Evolutionary conservation across 768 basidiomycete genomes (phyloP).

Genomic region (Pholiota microspora): DNA sequence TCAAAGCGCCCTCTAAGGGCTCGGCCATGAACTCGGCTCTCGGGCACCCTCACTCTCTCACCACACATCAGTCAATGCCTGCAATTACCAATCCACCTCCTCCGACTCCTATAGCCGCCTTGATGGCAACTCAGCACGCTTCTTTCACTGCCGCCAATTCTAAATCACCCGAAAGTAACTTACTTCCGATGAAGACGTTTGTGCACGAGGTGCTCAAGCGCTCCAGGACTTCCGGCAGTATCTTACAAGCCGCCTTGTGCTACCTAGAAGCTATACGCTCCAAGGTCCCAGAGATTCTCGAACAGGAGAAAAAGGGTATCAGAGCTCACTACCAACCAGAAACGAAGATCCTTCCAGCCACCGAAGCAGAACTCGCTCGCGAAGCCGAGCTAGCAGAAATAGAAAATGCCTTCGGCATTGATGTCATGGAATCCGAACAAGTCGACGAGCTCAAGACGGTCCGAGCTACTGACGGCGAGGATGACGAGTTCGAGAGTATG

Average conservation of each 20-base stretch:
- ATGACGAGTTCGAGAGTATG: slow-evolving; percentile 19
- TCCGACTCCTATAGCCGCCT: neutral
- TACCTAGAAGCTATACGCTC: slow-evolving; percentile 82
- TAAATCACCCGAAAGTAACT: slow-evolving; percentile 22
- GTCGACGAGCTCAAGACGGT: slow-evolving; percentile 41
- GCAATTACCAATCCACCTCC: neutral
- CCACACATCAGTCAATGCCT: slow-evolving; percentile 13
- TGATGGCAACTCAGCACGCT: neutral
- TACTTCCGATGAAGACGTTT: slow-evolving; percentile 69
- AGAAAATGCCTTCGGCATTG: slow-evolving; percentile 10
- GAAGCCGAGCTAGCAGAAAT: slow-evolving; percentile 34
- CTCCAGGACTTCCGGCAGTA: slow-evolving; percentile 79
- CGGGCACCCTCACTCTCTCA: slow-evolving; percentile 4
- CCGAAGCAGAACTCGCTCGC: slow-evolving; percentile 39
- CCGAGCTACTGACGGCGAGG: slow-evolving; percentile 32
- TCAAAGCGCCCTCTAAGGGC: slow-evolving; percentile 18
- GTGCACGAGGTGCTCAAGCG: slow-evolving; percentile 88
- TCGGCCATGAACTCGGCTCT: slow-evolving; percentile 3
- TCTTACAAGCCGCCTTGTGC: slow-evolving; percentile 84
- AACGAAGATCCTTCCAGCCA: slow-evolving; percentile 41
- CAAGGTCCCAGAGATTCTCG: slow-evolving; percentile 63
- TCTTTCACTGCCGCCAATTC: slow-evolving; percentile 7
- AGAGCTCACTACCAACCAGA: slow-evolving; percentile 39
- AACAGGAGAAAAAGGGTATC: slow-evolving; percentile 45
- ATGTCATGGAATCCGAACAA: slow-evolving; percentile 3